Conservation (phyloP, 2,329 filamentous ascomycete species). For the Botryosphaeria dothidea region DNA sequence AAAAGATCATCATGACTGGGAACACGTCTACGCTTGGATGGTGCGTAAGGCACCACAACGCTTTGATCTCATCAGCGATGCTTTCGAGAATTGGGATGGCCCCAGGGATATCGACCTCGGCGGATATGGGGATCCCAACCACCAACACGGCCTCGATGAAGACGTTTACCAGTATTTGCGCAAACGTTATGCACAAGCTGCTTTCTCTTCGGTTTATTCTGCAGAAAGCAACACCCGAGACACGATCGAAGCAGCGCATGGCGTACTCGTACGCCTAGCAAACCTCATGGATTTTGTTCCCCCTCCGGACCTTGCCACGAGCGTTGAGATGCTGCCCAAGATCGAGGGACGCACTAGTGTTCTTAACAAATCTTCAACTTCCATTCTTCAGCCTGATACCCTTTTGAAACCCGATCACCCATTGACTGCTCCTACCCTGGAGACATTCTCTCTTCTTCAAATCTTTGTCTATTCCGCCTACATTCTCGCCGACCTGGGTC, state of each 20-base stretch:
- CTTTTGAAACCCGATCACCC: conserved; percentile 62
- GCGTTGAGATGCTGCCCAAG: conserved; percentile 44
- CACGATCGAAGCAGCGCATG: conserved; percentile 62
- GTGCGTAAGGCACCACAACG: conserved; percentile 58
- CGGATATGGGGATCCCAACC: conserved; percentile 52
- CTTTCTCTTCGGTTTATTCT: conserved; percentile 67
- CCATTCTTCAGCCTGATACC: conserved; percentile 41
- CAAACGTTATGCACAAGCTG: conserved; percentile 65
- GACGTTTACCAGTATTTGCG: conserved; percentile 62
- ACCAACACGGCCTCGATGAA: conserved; percentile 57
- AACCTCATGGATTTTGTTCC: conserved; percentile 62
- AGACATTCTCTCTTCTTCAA: conserved; percentile 61
- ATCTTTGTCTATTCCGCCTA: conserved; percentile 58
- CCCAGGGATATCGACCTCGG: conserved; percentile 70
- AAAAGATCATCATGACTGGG: conserved; percentile 58
- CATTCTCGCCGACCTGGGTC: conserved; percentile 43
- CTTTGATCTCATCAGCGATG: conserved; percentile 63
- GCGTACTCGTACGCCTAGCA: conserved; percentile 60
- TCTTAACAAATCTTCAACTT: conserved; percentile 32
- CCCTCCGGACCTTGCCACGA: conserved; percentile 49
- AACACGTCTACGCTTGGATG: conserved; percentile 69
- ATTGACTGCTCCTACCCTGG: conserved; percentile 62
- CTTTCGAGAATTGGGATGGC: conserved; percentile 72
- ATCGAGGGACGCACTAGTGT: conserved; percentile 39
- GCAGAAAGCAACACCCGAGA: conserved; percentile 61